Conservation (phyloP, 164 flowering plant species). For the Tetrastigma voinierianum region DNA sequence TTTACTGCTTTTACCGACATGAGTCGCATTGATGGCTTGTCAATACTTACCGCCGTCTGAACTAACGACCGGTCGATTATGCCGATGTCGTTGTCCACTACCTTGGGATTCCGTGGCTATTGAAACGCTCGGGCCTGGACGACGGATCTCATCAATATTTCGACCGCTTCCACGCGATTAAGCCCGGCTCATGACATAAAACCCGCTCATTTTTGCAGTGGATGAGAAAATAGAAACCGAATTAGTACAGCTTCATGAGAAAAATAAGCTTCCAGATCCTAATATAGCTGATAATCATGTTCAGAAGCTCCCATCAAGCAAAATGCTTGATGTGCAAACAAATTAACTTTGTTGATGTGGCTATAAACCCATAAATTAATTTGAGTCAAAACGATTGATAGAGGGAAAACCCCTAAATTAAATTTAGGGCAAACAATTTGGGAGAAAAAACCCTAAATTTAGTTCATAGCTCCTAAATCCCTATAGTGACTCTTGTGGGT, state of each 20-base stretch:
- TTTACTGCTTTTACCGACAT: conserved; percentile 83
- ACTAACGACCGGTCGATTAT: conserved; percentile 85
- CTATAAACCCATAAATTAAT: too few relatives aligned
- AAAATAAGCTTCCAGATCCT: neutral
- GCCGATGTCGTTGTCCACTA: conserved; percentile 84
- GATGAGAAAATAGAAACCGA: neutral
- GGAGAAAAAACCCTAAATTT: too few relatives aligned
- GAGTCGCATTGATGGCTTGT: conserved; percentile 76
- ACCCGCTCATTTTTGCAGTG: conserved; percentile 36
- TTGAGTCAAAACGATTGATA: too few relatives aligned
- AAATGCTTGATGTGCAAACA: too few relatives aligned
- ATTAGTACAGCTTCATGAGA: neutral
- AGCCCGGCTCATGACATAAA: conserved; percentile 89
- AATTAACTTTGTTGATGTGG: too few relatives aligned
- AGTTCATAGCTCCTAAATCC: too few relatives aligned
- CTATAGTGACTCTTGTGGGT: too few relatives aligned
- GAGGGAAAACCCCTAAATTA: too few relatives aligned
- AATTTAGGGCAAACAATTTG: too few relatives aligned
- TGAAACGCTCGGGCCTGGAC: conserved; percentile 45
- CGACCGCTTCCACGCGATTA: conserved; percentile 78
- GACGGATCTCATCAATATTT: conserved; percentile 63
- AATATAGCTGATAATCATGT: too few relatives aligned
- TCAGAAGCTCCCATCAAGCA: too few relatives aligned
- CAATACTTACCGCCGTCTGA: conserved; percentile 82
- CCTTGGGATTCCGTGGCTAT: conserved; percentile 83